Evolutionary conservation across 768 basidiomycete species (phyloP).

Genomic region (Russula lepida): DNA sequence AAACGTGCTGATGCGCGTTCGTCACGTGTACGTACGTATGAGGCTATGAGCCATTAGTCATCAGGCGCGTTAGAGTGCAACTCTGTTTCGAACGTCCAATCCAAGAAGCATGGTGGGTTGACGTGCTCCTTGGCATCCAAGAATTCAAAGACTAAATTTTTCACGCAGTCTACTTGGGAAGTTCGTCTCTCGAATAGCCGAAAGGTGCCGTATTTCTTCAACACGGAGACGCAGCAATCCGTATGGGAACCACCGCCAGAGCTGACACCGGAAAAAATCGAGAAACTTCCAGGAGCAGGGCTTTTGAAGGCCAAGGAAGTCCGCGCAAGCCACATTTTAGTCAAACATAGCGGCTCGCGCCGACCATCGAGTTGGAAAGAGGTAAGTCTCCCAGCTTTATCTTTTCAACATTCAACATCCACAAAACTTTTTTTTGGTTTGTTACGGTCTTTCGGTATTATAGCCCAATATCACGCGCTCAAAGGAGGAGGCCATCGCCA

Average conservation of each 20-base stretch:
- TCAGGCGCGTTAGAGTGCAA: too few species aligned
- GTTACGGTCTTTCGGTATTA: background rate
- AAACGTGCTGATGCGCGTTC: too few species aligned
- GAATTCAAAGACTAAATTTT: background rate
- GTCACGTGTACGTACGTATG: too few species aligned
- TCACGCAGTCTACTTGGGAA: conserved; percentile 50
- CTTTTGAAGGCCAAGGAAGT: conserved; percentile 53
- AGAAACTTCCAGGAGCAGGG: conserved; percentile 58
- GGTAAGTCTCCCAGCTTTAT: conserved; percentile 34
- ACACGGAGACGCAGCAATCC: conserved; percentile 58
- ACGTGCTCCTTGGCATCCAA: background rate
- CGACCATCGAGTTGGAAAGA: conserved; percentile 81
- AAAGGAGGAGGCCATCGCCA: conserved; percentile 83
- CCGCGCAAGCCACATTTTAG: conserved; percentile 89
- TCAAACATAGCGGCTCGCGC: conserved; percentile 81
- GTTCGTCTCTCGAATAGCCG: conserved; percentile 77
- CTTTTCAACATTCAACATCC: background rate
- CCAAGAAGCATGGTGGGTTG: conserved; percentile 6
- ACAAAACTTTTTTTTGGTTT: background rate
- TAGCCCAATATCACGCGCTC: conserved; percentile 74
- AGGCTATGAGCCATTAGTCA: too few species aligned
- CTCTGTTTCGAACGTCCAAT: background rate
- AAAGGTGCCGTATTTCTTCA: conserved; percentile 82
- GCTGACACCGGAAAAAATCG: conserved; percentile 52
- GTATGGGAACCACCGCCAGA: conserved; percentile 69